Base-by-base conservation (phyloP, 2,329 filamentous ascomycete species). In the Pseudocercospora ulei region DNA sequence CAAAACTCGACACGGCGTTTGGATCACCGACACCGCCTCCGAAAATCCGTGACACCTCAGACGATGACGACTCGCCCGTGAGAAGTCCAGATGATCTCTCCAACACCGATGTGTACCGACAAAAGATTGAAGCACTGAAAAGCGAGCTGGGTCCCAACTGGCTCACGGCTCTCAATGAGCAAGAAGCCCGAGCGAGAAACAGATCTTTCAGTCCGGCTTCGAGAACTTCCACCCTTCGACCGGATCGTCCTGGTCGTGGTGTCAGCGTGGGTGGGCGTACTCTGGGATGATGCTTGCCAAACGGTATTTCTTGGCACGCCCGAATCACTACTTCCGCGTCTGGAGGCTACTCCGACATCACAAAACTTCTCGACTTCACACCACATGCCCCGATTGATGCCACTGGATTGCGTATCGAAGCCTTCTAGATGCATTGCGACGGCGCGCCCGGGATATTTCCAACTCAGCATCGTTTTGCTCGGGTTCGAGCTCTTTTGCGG, bases 141-240 rank as follows among this genome's bases (percentile, higher is more conserved):
- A 80, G 80, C 55, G 84, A 88, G 55, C 79, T 94, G 49, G 87
- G 87, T 19, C 84, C 78, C 52, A 82, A 78, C 23, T 98, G 93
- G 72, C 72, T 98, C 24, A 87, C 78, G 47, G 84, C 82, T 8
- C 68, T 96, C 35, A 81, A 82, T 44, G 87, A 94, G 54, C 82
- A 42, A 17, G 46, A 49, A 28, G 37, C 39, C 3, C 46, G 39
- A 14, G 35, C 41, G 5, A 39, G 46, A 18, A 39, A 49, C 11
- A 39, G 49, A 9, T 51, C 51, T 41, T 53, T 50, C 40, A 56
- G 55, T 31, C 55, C 54, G 6, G 40, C 46, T n/a, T 51, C 54
- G 7, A 44, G 51, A 16, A 47, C 48, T 9, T 30, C 51, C 16
- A 50, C 48, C 11, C 33, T 51, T 4, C 43, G 53, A 17, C 43